Evolutionary conservation across 129 eudicot genomes (phyloP), one percentile per base, ranked within the genome.

Genomic region (Pseudognaphalium luteoalbum): DNA sequence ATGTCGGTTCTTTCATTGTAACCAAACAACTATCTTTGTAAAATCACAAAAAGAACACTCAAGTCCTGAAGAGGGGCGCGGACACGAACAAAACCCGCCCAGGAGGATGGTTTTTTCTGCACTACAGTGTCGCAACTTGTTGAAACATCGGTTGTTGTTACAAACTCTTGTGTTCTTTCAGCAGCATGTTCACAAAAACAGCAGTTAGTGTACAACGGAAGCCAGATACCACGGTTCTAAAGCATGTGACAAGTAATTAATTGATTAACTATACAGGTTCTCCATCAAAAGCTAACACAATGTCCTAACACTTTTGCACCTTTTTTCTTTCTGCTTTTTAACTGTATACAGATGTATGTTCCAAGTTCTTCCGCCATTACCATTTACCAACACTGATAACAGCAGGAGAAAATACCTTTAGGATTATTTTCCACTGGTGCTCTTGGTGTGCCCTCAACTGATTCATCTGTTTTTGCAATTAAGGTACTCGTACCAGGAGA

Each of bases 401-500:
- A 92, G 81, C 96, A 92, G 65, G 85, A 91, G 86, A 89, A 87
- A 50, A 82, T 75, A 63, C 96, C 82, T 71, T 78, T 54, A 1
- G 81, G 58, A 28, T 78, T 68, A 42, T 84, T 81, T 52, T 83
- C 97, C 76, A 22, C 71, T 4, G 83, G 81, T 4, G 86, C 57
- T 63, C 80, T 89, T 52, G 92, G 88, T 14, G 91, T 83, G 42
- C 78, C 93, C 39, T 80, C 88, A 67, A 56, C 25, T 0, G 85
- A 74, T 41, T 88, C 94, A 7, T 84, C 89, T 29, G 79, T 60
- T 78, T 73, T 70, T 1, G 85, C 76, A 77, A 92, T 92, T 61
- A 92, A 83, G 2, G 97, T 83, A 70, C 96, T 83, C 52, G 92
- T 87, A 51, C 97, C 96, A 25, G 92, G 97, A 15, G 97, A 92